These are phyloP conservation scores for Cantharellus cinnabarinus DNA, from an alignment of 768 basidiomycete species.

Conservation along the genomic window DNA sequence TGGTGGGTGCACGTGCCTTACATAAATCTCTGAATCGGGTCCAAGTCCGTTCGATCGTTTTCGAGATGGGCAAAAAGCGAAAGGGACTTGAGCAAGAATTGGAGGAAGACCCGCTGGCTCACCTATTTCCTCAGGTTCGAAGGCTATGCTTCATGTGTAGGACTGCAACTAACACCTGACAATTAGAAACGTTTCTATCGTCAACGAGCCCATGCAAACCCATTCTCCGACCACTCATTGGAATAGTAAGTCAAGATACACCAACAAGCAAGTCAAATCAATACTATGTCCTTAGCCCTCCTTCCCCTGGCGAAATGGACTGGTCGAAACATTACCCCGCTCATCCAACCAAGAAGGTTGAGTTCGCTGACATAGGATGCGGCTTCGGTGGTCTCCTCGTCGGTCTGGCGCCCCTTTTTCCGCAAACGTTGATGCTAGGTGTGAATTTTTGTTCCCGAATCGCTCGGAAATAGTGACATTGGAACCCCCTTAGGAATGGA, in stretches of 20 bases:
- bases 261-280: too few species aligned
- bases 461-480: background rate
- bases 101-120: background rate
- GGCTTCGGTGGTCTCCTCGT: slow-evolving; percentile 92
- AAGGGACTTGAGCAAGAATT: background rate
- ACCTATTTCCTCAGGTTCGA: slow-evolving; percentile 6
- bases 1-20: too few species aligned
- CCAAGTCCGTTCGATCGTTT: background rate
- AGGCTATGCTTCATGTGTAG: background rate
- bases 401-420: slow-evolving; percentile 72
- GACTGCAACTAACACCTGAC: background rate
- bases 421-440: slow-evolving; percentile 89
- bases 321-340: slow-evolving; percentile 73
- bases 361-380: slow-evolving; percentile 94
- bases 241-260: slow-evolving; percentile 32
- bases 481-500: slow-evolving; percentile 66
- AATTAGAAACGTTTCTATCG: slow-evolving; percentile 26
- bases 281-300: slow-evolving; percentile 23
- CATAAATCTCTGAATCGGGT: too few species aligned
- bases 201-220: slow-evolving; percentile 30
- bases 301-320: slow-evolving; percentile 52
- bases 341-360: slow-evolving; percentile 40
- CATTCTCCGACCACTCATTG: slow-evolving; percentile 41
- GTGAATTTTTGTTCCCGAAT: slow-evolving; percentile 1
- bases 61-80: background rate